Conservation (phyloP, 1,139 yeast genomes). For the Scheffersomyces parashehatae region DNA sequence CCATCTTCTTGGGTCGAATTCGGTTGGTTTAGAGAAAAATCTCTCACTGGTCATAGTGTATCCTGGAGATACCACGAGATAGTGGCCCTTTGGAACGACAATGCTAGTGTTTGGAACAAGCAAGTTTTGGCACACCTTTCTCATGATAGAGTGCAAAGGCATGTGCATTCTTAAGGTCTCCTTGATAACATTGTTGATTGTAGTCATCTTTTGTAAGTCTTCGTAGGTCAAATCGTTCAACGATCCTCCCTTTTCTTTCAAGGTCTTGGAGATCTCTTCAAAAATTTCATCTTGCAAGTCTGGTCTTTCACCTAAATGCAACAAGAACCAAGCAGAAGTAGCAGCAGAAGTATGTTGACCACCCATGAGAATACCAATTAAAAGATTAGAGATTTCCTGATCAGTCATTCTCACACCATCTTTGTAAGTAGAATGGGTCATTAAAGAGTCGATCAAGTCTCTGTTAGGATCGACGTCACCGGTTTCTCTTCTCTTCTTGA, state of each 20-base stretch:
- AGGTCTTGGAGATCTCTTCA: conserved; percentile 67
- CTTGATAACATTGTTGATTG: conserved; percentile 78
- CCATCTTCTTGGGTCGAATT: conserved; percentile 91
- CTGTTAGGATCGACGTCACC: conserved; percentile 76
- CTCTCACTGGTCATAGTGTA: conserved; percentile 75
- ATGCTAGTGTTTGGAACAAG: conserved; percentile 78
- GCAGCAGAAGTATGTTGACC: conserved; percentile 99
- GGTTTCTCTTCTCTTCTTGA: conserved; percentile 66
- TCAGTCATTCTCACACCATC: conserved; percentile 96
- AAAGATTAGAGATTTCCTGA: conserved; percentile 87
- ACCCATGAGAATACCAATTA: conserved; percentile 97
- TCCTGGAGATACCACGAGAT: conserved; percentile 92
- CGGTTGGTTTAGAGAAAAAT: conserved; percentile 72
- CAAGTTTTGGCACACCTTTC: conserved; percentile 80
- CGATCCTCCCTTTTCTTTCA: conserved; percentile 44
- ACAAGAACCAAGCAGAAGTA: conserved; percentile 91
- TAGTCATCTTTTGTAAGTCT: conserved; percentile 75
- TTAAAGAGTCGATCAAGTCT: conserved; percentile 86
- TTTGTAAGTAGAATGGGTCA: conserved; percentile 81
- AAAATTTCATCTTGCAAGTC: conserved; percentile 79
- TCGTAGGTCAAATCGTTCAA: conserved; percentile 71
- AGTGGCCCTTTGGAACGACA: conserved; percentile 86
- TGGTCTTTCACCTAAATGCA: conserved; percentile 86
- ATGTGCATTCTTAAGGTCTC: conserved; percentile 95
- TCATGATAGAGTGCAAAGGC: conserved; percentile 94